Conservation (phyloP, 352 stramenopile genomes). For the Phytophthora kernoviae region DNA sequence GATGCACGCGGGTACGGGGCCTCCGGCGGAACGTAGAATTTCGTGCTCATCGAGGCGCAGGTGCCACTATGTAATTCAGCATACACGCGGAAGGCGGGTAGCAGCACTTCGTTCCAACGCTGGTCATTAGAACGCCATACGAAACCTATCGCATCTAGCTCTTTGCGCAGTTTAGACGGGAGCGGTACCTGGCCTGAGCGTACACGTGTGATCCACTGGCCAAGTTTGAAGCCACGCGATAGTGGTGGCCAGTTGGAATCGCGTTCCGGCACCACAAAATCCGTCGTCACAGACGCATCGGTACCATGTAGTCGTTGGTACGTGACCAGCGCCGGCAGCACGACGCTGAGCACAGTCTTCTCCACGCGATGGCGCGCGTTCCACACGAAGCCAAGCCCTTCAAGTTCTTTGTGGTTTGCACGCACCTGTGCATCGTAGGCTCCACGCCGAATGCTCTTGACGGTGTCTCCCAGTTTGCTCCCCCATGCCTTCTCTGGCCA, state of each 20-base stretch:
- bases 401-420: constrained; percentile 66
- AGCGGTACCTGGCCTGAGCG: constrained; percentile 54
- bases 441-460: constrained; percentile 91
- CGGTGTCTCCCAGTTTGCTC: constrained; percentile 87
- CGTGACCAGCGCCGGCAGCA: constrained; percentile 62
- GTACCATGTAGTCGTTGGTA: constrained; percentile 54
- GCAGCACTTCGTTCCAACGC: constrained; percentile 63
- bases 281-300: constrained; percentile 55
- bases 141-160: constrained; percentile 71
- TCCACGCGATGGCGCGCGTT: constrained; percentile 70
- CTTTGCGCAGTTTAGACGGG: constrained; percentile 37
- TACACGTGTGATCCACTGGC: constrained; percentile 75
- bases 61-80: constrained; percentile 51
- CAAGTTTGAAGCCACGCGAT: constrained; percentile 65
- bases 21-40: constrained; percentile 69
- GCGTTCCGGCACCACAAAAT: constrained; percentile 74
- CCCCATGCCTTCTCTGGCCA: constrained; percentile 89
- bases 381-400: constrained; percentile 94
- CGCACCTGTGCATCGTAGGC: constrained; percentile 85
- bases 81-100: constrained; percentile 73
- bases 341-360: constrained; percentile 52
- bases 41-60: constrained; percentile 75
- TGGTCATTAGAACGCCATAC: constrained; percentile 78
- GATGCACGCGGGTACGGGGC: constrained; percentile 55
- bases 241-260: constrained; percentile 56